A percentile compares a stretch with the other conserved stretches of the same genome.
These are phyloP conservation scores for Coleophoma cylindrospora DNA, from an alignment of 2,329 filamentous ascomycete species.

Conservation along the genomic window DNA sequence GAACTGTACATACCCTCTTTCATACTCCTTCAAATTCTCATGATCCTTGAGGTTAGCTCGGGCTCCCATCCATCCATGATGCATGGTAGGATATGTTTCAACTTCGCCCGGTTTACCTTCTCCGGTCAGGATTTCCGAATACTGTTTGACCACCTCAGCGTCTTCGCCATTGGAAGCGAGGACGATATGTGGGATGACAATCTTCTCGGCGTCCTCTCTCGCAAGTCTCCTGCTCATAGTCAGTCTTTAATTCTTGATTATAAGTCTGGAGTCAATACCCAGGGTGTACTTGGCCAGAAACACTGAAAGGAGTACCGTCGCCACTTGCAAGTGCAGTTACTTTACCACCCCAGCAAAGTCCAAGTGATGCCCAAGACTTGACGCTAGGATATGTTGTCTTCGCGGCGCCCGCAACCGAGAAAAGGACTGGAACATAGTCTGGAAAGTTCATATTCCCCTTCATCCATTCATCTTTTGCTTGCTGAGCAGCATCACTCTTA, in stretches of 20 bases:
- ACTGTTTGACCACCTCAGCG: conserved; percentile 33
- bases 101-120: conserved; percentile 31
- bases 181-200: conserved; percentile 42
- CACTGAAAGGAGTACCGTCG: conserved; percentile 13
- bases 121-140: conserved; percentile 34
- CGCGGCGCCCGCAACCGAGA: conserved; percentile 24
- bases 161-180: conserved; percentile 46
- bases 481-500: conserved; percentile 53
- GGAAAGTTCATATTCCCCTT: conserved; percentile 4
- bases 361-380: conserved; percentile 31
- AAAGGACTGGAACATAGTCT: not conserved
- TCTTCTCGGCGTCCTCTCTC: conserved; percentile 34
- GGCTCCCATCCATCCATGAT: conserved; percentile 45
- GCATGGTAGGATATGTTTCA: conserved; percentile 15
- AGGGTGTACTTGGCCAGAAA: conserved; percentile 21
- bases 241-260: not conserved
- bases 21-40: conserved; percentile 39
- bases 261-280: conserved; percentile 5
- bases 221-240: conserved; percentile 7
- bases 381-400: conserved; percentile 46
- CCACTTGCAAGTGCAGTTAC: conserved; percentile 14
- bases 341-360: conserved; percentile 25
- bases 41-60: conserved; percentile 40
- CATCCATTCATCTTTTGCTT: conserved; percentile 15
- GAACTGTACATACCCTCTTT: conserved; percentile 34